Conservation (phyloP, 257 asterid species). For the Eucommia ulmoides region DNA sequence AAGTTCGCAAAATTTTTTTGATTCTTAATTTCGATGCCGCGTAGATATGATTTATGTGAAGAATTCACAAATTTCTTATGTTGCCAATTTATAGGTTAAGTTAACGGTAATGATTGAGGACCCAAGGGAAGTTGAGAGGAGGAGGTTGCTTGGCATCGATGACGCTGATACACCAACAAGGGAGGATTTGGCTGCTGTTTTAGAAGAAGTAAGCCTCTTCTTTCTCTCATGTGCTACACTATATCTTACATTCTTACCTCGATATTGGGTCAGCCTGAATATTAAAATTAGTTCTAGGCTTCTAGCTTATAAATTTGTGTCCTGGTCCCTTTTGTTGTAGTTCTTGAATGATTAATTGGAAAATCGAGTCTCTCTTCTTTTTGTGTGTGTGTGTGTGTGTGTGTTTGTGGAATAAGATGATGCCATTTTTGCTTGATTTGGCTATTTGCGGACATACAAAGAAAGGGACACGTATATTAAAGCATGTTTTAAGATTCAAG, state of each 20-base stretch:
- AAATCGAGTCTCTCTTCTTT: too few species aligned
- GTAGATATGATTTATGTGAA: not conserved
- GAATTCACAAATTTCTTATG: not conserved
- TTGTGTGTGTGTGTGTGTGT: too few species aligned
- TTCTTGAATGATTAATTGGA: too few species aligned
- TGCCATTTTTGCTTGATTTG: not conserved
- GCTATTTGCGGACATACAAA: not conserved
- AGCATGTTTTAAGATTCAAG: not conserved
- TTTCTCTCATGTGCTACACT: not conserved
- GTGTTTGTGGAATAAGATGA: too few species aligned
- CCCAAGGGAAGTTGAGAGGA: conserved; percentile 89
- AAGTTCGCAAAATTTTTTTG: not conserved
- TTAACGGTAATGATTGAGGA: conserved; percentile 85
- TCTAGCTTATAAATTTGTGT: too few species aligned
- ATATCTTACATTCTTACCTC: not conserved
- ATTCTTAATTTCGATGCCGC: not conserved
- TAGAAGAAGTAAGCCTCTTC: conserved; percentile 53
- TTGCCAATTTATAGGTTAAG: conserved; percentile 38
- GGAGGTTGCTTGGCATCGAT: conserved; percentile 87
- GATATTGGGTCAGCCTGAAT: not conserved
- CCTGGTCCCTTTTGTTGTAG: too few species aligned
- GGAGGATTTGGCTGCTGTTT: conserved; percentile 70
- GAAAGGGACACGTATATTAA: not conserved
- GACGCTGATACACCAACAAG: conserved; percentile 90
- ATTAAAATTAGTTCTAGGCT: not conserved